Conservation (phyloP, 129 eudicot genomes). For the Solidago caesia region DNA sequence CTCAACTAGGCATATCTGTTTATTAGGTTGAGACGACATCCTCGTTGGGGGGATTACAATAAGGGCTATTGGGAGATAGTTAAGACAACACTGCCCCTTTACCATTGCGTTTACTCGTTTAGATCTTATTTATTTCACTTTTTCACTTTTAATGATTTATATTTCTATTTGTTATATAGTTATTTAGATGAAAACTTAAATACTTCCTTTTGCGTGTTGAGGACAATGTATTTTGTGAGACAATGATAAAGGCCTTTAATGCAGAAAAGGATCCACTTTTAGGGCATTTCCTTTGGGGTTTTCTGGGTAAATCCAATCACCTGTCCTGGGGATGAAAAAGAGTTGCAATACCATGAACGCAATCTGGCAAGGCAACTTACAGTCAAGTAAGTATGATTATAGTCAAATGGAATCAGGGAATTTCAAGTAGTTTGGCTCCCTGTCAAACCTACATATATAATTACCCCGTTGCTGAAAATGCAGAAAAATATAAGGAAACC, state of each 20-base stretch:
- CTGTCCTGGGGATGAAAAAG: not conserved
- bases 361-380: not conserved
- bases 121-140: slow-evolving; percentile 11
- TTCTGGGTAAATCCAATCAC: not conserved
- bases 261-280: not conserved
- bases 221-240: not conserved
- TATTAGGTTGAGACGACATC: not conserved
- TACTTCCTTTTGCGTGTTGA: not conserved
- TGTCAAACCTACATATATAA: too few species aligned
- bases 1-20: slow-evolving; percentile 8
- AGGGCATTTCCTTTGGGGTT: not conserved
- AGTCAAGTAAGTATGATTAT: too few species aligned
- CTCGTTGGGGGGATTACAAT: too few species aligned
- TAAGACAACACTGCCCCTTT: not conserved
- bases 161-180: not conserved
- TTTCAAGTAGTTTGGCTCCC: too few species aligned
- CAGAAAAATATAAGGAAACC: too few species aligned
- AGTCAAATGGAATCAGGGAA: too few species aligned
- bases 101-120: slow-evolving; percentile 3
- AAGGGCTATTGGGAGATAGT: too few species aligned
- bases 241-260: not conserved
- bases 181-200: not conserved
- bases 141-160: not conserved
- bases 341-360: not conserved
- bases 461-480: too few species aligned